These are phyloP conservation scores for Starmera stellimalicola DNA, from an alignment of 1,139 yeast species.

Conservation along the genomic window DNA sequence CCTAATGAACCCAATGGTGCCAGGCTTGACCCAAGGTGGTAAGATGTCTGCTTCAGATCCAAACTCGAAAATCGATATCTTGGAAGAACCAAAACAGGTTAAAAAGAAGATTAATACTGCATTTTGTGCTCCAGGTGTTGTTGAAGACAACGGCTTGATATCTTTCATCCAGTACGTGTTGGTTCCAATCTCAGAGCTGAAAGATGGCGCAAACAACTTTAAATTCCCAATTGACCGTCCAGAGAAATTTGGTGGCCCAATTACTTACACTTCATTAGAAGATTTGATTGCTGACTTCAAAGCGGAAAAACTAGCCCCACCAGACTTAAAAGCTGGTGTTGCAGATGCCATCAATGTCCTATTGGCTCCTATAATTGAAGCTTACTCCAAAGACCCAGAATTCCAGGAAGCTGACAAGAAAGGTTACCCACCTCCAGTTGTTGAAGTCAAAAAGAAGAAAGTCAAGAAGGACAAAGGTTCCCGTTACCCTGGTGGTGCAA, in stretches of 20 bases:
- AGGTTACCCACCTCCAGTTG: conserved; percentile 78
- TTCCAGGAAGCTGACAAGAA: conserved; percentile 64
- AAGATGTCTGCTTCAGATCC: conserved; percentile 99
- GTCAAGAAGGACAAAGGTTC: conserved; percentile 82
- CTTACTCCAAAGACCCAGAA: conserved; percentile 49
- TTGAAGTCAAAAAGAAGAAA: conserved; percentile 51
- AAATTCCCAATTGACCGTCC: conserved; percentile 79
- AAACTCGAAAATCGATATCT: conserved; percentile 86
- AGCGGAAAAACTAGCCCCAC: conserved; percentile 72
- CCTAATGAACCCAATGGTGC: conserved; percentile 98
- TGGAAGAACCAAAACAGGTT: conserved; percentile 82
- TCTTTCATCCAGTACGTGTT: conserved; percentile 79
- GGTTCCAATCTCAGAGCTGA: conserved; percentile 77
- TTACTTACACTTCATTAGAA: conserved; percentile 61
- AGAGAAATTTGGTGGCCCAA: conserved; percentile 93
- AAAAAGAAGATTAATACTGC: conserved; percentile 90
- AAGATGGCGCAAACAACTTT: conserved; percentile 44
- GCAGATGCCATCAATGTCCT: conserved; percentile 72
- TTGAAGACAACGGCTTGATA: conserved; percentile 83
- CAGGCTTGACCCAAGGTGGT: conserved; percentile 94
- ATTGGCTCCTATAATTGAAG: conserved; percentile 77
- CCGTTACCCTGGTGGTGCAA: conserved; percentile 60
- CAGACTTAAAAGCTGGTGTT: conserved; percentile 89
- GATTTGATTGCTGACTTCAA: conserved; percentile 64
- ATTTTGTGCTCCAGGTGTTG: conserved; percentile 91